Evolutionary conservation across 1,139 yeast genomes (phyloP), one percentile per base, ranked within the genome.

Genomic region (Taiozyma onychis): DNA sequence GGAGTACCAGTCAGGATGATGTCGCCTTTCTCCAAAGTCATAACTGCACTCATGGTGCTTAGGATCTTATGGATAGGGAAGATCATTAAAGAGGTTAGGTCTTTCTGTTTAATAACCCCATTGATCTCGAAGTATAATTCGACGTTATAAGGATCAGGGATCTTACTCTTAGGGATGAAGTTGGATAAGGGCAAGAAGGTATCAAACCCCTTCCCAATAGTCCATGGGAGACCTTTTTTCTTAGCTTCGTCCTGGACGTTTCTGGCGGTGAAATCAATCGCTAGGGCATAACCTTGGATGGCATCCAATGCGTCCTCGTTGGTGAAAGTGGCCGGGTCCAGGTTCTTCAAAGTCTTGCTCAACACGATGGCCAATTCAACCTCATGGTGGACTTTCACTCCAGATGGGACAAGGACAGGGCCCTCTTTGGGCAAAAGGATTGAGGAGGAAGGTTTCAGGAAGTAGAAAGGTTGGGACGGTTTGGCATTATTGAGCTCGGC

Each of bases 181-280:
- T 73, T 69, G 9, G 95, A 84, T 24, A 93, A 69, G 2, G 99
- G 99, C 65, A 88, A 75, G 67, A 93, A 93, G 0, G 99, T 93
- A 65, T 93, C 99, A 66, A 90, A 93, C 0, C 99, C 99, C 67
- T 93, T 95, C 41, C 95, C 96, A 59, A 91, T 88, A 6, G 95
- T 72, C 99, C 99, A 93, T 14, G 99, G 99, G 51, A 93, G 76
- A 2, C 99, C 98, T 67, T 89, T 89, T 71, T 78, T 80, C 70
- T 93, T 95, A 47, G 97, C 97, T 64, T 85, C 97, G 62, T 87
- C 91, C 69, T 93, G 99, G 35, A 93, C 95, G 63, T 91, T 90
- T 66, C 99, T 79, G 0, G 97, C 99, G 9, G 99, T 93, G 77
- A 93, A 77, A 66, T 93, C 99, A 49, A 93, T 78, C 0, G 97